Percentiles rank a stretch among this genome's conserved stretches.
Conservation (phyloP, 495 filamentous ascomycete species). For the Aspergillus biplanus region DNA sequence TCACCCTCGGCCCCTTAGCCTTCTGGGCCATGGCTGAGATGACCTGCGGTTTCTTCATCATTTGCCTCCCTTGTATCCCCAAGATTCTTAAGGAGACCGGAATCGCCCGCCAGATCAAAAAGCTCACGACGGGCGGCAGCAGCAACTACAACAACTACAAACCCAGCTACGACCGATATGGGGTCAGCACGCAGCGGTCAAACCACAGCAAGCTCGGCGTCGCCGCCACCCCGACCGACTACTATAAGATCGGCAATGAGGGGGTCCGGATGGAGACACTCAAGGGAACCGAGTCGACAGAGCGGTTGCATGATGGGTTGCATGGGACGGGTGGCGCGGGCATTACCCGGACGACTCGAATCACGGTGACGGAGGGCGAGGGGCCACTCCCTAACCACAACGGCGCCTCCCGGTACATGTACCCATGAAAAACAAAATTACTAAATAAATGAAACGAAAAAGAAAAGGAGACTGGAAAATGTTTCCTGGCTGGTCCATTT, state of each 20-base stretch:
- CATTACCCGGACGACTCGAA: slow-evolving; percentile 15
- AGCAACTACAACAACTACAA: slow-evolving; percentile 2
- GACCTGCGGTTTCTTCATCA: slow-evolving; percentile 23
- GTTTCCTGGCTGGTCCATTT: too few species aligned
- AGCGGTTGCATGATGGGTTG: slow-evolving; percentile 9
- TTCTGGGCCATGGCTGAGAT: slow-evolving; percentile 20
- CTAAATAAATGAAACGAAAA: too few species aligned
- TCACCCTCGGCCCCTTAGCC: slow-evolving; percentile 11
- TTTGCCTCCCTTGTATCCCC: slow-evolving; percentile 19
- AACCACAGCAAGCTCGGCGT: background rate
- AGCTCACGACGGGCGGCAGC: background rate
- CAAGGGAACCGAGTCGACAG: slow-evolving; percentile 11
- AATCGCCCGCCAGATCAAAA: slow-evolving; percentile 14
- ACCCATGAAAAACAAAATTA: background rate
- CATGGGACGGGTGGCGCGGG: background rate
- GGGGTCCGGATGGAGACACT: background rate
- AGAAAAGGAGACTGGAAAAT: too few species aligned
- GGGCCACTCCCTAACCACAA: background rate
- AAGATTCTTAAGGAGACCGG: slow-evolving; percentile 16
- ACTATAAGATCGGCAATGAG: background rate
- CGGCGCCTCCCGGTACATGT: background rate
- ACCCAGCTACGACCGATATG: background rate
- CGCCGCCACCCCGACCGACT: background rate
- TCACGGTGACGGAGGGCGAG: slow-evolving; percentile 11
- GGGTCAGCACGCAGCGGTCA: background rate